phyloP scores from a whole-genome alignment of 257 asterid species.

The Forsythia suspensa region DNA sequence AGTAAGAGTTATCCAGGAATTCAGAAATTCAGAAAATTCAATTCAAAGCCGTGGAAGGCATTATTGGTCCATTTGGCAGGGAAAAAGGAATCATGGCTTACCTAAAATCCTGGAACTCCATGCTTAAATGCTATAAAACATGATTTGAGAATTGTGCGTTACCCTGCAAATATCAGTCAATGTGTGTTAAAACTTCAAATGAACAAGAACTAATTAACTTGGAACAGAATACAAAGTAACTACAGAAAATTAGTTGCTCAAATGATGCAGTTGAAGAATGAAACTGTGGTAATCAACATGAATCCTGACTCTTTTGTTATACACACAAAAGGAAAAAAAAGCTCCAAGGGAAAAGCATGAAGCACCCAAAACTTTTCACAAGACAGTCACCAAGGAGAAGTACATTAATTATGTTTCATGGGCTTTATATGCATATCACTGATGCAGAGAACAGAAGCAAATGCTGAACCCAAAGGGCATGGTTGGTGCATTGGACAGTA shows the following conservation, averaged over 20 bases:
- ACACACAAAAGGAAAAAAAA: not conserved
- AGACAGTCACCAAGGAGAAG: not conserved
- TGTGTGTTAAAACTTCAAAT: not conserved
- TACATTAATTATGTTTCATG: not conserved
- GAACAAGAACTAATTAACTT: not conserved
- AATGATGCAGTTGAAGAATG: too few relatives aligned
- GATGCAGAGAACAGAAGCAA: not conserved
- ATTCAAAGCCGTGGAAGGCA: not conserved
- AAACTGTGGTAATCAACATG: not conserved
- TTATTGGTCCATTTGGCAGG: not conserved
- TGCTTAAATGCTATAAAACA: slow-evolving; percentile 5
- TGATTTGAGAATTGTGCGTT: slow-evolving; percentile 32
- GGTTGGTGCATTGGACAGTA: too few relatives aligned
- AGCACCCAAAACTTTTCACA: not conserved
- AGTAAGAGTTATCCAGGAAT: not conserved
- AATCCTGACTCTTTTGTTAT: not conserved
- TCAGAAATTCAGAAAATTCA: slow-evolving; percentile 1
- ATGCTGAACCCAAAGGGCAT: not conserved
- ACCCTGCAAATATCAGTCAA: not conserved
- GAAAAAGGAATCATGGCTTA: not conserved
- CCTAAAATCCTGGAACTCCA: not conserved
- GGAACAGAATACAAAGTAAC: not conserved
- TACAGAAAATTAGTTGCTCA: not conserved
- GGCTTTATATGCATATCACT: not conserved
- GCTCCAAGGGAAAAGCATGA: not conserved